Base-by-base conservation (phyloP, 768 basidiomycete genomes). In the Tephrocybe sp. region DNA sequence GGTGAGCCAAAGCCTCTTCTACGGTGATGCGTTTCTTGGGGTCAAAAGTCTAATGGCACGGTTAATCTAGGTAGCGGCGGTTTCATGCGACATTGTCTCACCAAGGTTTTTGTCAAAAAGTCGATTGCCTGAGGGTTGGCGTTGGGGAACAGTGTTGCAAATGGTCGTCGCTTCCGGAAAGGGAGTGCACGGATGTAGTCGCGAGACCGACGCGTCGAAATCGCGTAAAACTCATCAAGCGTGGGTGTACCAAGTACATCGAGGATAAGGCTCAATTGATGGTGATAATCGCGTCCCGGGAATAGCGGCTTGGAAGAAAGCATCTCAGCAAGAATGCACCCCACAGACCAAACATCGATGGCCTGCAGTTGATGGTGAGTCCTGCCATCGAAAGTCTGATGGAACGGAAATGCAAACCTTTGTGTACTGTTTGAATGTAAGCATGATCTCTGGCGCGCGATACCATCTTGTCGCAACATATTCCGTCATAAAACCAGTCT, bases 401-500 rank as follows among this genome's bases (percentile, higher is more conserved):
- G 0, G 30, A 43, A 49, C 35, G 54, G 47, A 50, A 36, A 55
- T 20, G 12, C 53, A 48, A 51, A 82, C 88, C 73, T 94, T 94
- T 45, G 95, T 96, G 72, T 99, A 99, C 67, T 97, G 89, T 66
- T 97, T 96, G 78, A 98, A 98, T 9, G 94, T 97, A 45, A 99
- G 78, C 97, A 99, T 99, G 72, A 99, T 95, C 68, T 99, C 97
- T 0, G 97, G 97, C 0, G 97, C 97, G 33, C 97, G 85, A 65
- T 98, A 99, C 97, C 97, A 99, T 60, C 97, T 78, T 20, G 97
- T 98, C 2, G 97, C 96, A 43, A 99, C 97, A 63, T 95, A 96
- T 83, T 93, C 91, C 1, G 92, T 96, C 92, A 95, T 93, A 73
- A 93, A 94, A 5, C 85, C 85, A 5, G 80, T 89, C 60, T 90